phyloP scores from a whole-genome alignment of 768 basidiomycete species.

The Lactarius sanguifluus region DNA sequence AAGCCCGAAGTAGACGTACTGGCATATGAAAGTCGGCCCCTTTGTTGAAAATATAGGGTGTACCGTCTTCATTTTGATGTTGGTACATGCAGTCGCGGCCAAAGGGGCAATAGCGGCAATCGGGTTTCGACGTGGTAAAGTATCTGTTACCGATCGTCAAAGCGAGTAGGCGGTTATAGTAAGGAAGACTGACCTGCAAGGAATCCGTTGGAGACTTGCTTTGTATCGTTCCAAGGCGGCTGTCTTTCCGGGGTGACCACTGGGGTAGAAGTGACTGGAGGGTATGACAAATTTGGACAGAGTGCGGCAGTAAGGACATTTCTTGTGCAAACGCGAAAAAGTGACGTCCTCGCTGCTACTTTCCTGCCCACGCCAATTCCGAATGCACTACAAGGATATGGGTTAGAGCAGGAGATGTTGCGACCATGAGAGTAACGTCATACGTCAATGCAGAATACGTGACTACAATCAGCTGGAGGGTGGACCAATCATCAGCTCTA shows the following conservation, averaged over 20 bases:
- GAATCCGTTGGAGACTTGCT: constrained; percentile 66
- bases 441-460: constrained; percentile 75
- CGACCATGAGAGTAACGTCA: constrained; percentile 24
- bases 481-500: constrained; percentile 20
- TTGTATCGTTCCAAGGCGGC: constrained; percentile 58
- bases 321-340: constrained; percentile 63
- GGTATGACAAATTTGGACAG: constrained; percentile 69
- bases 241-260: constrained; percentile 53
- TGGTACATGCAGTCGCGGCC: constrained; percentile 81
- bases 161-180: not conserved
- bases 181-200: constrained; percentile 56
- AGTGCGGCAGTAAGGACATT: constrained; percentile 75
- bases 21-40: constrained; percentile 57
- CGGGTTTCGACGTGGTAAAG: constrained; percentile 53
- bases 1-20: constrained; percentile 37
- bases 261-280: constrained; percentile 64
- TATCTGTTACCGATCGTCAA: constrained; percentile 44
- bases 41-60: constrained; percentile 52
- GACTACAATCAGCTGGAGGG: constrained; percentile 64
- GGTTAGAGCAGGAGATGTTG: constrained; percentile 1
- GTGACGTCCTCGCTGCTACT: constrained; percentile 53
- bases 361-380: constrained; percentile 68
- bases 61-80: constrained; percentile 67
- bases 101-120: constrained; percentile 67
- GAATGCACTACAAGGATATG: constrained; percentile 58